These are phyloP conservation scores for Singerocomus rubriflavus DNA, from an alignment of 1,284 basidiomycete genomes.

Conservation along the genomic window DNA sequence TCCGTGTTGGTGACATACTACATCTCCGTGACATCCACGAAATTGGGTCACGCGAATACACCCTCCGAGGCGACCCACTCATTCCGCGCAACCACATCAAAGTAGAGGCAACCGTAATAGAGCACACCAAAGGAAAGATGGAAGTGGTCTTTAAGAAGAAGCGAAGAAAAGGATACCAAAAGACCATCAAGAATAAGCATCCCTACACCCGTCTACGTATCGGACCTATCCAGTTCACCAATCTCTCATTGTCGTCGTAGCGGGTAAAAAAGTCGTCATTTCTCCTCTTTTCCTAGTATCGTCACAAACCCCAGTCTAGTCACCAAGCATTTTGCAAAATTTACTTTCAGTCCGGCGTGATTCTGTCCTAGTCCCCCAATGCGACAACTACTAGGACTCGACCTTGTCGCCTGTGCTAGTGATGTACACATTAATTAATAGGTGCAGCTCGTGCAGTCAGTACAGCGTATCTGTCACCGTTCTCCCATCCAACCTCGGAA, in stretches of 20 bases:
- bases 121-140: slow-evolving; percentile 94
- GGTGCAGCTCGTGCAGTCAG: too few relatives aligned
- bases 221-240: slow-evolving; percentile 55
- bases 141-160: slow-evolving; percentile 95
- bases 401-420: background rate
- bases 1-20: slow-evolving; percentile 82
- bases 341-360: background rate
- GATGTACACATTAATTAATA: too few relatives aligned
- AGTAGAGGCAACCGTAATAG: slow-evolving; percentile 87
- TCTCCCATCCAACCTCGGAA: background rate
- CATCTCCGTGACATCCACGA: slow-evolving; percentile 87
- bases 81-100: slow-evolving; percentile 61
- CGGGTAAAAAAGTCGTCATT: background rate
- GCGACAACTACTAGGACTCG: background rate
- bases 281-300: background rate
- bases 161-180: slow-evolving; percentile 92
- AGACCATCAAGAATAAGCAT: slow-evolving; percentile 85
- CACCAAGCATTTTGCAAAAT: background rate
- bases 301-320: slow-evolving; percentile 5
- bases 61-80: slow-evolving; percentile 71
- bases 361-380: background rate
- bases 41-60: slow-evolving; percentile 92
- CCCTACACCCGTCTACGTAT: slow-evolving; percentile 89
- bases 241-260: slow-evolving; percentile 22
- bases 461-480: background rate